These are phyloP conservation scores for Debaryomyces prosopidis DNA, from an alignment of 805 yeast species.

Conservation along the genomic window DNA sequence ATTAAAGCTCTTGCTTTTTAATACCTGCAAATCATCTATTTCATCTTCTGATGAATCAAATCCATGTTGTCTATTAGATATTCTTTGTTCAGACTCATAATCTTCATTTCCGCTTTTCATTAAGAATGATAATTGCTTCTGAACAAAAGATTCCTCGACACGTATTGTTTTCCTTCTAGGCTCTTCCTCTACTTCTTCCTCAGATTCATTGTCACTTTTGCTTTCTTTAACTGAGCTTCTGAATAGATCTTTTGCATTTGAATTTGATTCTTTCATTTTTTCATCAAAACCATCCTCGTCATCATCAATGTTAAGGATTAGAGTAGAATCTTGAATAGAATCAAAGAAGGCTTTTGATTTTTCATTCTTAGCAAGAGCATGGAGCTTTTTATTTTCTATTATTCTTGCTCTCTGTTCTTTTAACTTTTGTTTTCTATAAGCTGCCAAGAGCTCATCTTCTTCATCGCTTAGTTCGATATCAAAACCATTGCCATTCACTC, in stretches of 20 bases:
- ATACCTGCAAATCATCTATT: constrained; percentile 43
- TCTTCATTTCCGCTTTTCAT: constrained; percentile 31
- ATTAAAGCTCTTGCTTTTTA: constrained; percentile 44
- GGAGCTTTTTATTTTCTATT: constrained; percentile 45
- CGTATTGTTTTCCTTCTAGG: constrained; percentile 31
- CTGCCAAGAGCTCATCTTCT: constrained; percentile 61
- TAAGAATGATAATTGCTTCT: constrained; percentile 55
- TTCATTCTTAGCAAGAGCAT: constrained; percentile 48
- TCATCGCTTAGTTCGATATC: constrained; percentile 73
- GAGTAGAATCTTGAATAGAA: constrained; percentile 52
- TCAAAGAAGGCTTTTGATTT: constrained; percentile 68
- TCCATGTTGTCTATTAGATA: constrained; percentile 38
- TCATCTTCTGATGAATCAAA: constrained; percentile 37
- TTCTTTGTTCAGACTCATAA: constrained; percentile 30
- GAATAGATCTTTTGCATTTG: constrained; percentile 4
- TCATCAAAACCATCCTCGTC: constrained; percentile 25
- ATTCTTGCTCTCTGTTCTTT: constrained; percentile 51
- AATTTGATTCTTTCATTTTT: constrained; percentile 17
- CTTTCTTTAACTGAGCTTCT: constrained; percentile 1
- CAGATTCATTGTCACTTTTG: background rate
- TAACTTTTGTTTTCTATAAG: constrained; percentile 43
- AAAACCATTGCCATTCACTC: constrained; percentile 51
- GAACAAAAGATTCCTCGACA: constrained; percentile 58
- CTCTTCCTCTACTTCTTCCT: constrained; percentile 15
- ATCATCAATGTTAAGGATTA: constrained; percentile 25